Evolutionary conservation across 495 filamentous ascomycete species (phyloP), one percentile per base, ranked within the genome.

Genomic region (Aspergillus steynii): DNA sequence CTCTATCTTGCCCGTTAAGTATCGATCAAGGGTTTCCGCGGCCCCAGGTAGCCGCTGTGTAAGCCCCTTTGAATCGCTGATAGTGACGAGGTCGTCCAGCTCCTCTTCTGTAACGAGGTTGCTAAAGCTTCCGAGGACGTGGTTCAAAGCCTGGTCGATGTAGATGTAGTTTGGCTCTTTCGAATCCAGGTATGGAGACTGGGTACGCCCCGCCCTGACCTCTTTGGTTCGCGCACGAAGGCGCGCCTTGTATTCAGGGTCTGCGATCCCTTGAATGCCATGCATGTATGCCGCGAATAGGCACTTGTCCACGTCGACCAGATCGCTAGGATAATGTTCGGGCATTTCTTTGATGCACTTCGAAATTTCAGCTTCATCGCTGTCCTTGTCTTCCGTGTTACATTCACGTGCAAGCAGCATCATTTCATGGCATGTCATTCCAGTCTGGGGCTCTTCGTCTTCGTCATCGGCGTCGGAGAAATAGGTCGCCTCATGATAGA

Each of bases 221-320:
- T 77, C 74, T 52, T 74, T 68, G 0, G 74, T 77, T 58, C 70
- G 75, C 9, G 61, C 57, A 42, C 67, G 74, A 55, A 80, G 71
- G 46, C 74, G 74, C 3, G 61, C 56, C 53, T 71, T 70, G 54
- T 77, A 79, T 34, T 71, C 69, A 29, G 55, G 58, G 29, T 76
- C 70, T 6, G 69, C 61, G 34, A 77, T 72, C 4, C 72, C 77
- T 29, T 76, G 72, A 9, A 81, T 76, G n/a, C 76, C 77, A 49
- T 80, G 78, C 65, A 81, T 76, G 61, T 78, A 78, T 20, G 78
- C 78, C 29, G 74, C 66, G 50, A 81, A 81, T 2, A 80, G 63
- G 29, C 70, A 68, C 28, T 71, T 72, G 55, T 81, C 78, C 14
- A 77, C 59, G 28, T 81, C 76, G 27, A 80, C 61, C 9, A 71